Conservation (phyloP, 345 rosid genomes). For the Corchorus olitorius region DNA sequence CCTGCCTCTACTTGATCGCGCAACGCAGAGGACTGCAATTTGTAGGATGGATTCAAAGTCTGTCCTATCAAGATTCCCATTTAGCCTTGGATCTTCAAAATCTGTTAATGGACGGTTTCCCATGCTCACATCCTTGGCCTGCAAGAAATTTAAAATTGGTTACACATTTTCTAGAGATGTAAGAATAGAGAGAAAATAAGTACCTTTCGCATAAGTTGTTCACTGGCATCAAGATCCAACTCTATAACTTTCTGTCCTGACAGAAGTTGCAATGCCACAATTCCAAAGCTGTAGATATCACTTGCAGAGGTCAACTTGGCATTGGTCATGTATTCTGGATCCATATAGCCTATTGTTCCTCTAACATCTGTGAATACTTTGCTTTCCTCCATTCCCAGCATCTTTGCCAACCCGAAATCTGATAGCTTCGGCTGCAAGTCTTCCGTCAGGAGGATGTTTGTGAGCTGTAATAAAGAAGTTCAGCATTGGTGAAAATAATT, state of each 20-base stretch:
- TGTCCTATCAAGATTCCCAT: conserved; percentile 34
- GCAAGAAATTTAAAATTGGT: background rate
- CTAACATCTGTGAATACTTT: conserved; percentile 76
- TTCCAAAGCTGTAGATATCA: conserved; percentile 72
- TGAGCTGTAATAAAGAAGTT: conserved; percentile 41
- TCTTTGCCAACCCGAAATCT: conserved; percentile 67
- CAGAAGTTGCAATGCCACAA: conserved; percentile 60
- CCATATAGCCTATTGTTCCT: conserved; percentile 79
- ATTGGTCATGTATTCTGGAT: conserved; percentile 72
- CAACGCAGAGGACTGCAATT: conserved; percentile 51
- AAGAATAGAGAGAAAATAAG: background rate
- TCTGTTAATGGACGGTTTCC: conserved; percentile 48
- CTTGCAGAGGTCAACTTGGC: conserved; percentile 66
- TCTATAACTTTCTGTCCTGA: conserved; percentile 68
- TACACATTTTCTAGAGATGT: background rate
- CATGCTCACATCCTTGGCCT: conserved; percentile 54
- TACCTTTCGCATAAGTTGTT: conserved; percentile 72
- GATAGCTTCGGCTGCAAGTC: conserved; percentile 60
- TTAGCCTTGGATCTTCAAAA: conserved; percentile 52
- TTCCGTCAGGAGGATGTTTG: conserved; percentile 70
- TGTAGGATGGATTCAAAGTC: conserved; percentile 54
- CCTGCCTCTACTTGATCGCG: conserved; percentile 55
- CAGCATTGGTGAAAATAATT: background rate
- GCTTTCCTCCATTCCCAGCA: conserved; percentile 73
- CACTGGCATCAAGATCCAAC: conserved; percentile 61